These are phyloP conservation scores for Verticillium longisporum DNA, from an alignment of 2,329 filamentous ascomycete genomes.

Conservation along the genomic window DNA sequence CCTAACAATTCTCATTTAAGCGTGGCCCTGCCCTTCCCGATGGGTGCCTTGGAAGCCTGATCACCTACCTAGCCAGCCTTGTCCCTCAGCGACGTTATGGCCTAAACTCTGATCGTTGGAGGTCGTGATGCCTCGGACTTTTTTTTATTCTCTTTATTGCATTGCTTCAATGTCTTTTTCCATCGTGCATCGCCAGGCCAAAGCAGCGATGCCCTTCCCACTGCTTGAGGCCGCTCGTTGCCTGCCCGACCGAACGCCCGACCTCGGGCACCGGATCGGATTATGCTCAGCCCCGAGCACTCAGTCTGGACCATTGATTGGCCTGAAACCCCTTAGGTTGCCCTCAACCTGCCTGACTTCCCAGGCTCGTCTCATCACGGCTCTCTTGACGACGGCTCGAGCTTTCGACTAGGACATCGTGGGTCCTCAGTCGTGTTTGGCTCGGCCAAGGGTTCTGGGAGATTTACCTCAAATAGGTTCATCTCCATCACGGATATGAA, in stretches of 20 bases:
- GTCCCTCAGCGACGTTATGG: neutral
- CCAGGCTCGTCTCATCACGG: neutral
- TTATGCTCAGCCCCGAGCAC: neutral
- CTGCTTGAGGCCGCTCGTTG: neutral
- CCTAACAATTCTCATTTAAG: conserved; percentile 11
- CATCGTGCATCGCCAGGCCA: neutral
- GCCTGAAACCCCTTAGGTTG: neutral
- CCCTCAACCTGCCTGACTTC: neutral
- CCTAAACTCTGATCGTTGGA: neutral
- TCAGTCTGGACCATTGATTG: neutral
- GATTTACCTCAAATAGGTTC: neutral
- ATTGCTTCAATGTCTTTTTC: neutral
- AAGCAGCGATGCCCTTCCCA: neutral
- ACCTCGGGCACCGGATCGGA: neutral
- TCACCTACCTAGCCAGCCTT: neutral
- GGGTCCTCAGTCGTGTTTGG: neutral
- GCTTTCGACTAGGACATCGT: neutral
- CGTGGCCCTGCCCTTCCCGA: neutral
- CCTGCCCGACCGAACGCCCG: neutral
- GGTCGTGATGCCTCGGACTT: neutral
- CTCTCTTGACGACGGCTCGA: neutral
- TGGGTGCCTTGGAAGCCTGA: neutral
- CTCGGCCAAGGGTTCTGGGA: neutral
- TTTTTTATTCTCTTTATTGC: neutral
- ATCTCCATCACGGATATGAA: neutral